Evolutionary conservation across 208 protist genomes (phyloP), one percentile per base, ranked within the genome.

Genomic region (Phytomonas serpens): DNA sequence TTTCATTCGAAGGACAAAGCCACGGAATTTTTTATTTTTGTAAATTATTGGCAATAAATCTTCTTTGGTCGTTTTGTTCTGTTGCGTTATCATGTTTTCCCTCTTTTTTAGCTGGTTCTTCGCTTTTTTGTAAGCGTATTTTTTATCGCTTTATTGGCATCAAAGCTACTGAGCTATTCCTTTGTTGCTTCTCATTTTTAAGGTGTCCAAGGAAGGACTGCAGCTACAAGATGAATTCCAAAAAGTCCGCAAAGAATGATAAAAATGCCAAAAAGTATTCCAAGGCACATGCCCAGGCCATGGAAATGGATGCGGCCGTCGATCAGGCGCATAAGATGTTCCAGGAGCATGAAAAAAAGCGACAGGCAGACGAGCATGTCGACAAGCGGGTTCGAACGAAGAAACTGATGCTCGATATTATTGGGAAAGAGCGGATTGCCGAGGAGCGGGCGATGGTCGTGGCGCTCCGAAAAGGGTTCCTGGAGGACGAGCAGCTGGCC

Each of bases 301-400:
- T 71, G 1, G 81, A 83, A 1, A 69, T 83, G 27, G 77, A 96
- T 38, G 68, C 76, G 1, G 88, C 82, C 2, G 65, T 92, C 19
- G 82, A 88, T 63, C 70, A 90, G 69, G 87, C 90, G 3, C 81
- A 93, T 69, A 83, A 87, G 61, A 72, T 92, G 34, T 97, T 82
- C 78, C 89, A 90, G 72, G 80, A 93, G 61, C 93, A 96, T 73
- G 93, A 97, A 66, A 66, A 82, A 51, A 73, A 89, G 57, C 85
- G 93, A 0, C 40, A 77, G 0, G 71, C 72, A 32, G 75, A 69
- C 16, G 89, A 97, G 65, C 75, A 74, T 0, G 64, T 69, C 11
- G 91, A 97, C 68, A 86, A 85, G 52, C n/a, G 64, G 7, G 68
- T 78, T 34, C 81, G 85, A 38, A 86, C 92, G 64, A 67, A 76